A percentile compares a stretch with the other conserved stretches of the same genome.
phyloP scores from a whole-genome alignment of 2,329 filamentous ascomycete species.

The Endocalyx cinctus region DNA sequence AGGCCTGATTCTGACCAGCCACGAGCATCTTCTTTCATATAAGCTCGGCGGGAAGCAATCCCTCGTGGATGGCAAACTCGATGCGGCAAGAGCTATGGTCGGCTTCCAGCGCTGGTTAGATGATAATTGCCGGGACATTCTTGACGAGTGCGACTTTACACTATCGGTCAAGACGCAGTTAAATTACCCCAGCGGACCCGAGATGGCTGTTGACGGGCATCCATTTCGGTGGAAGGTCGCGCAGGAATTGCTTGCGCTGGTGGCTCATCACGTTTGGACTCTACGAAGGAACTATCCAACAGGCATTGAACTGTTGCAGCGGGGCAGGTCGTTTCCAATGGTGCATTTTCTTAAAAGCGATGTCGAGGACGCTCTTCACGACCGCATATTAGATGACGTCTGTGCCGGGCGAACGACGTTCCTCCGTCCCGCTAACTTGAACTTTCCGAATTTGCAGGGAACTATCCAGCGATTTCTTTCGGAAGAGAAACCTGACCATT shows the following conservation, averaged over 20 bases:
- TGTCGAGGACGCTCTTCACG: slow-evolving; percentile 39
- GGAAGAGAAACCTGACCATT: slow-evolving; percentile 13
- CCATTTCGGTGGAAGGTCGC: slow-evolving; percentile 47
- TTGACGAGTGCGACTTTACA: slow-evolving; percentile 61
- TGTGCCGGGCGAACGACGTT: slow-evolving; percentile 25
- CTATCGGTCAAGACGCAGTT: slow-evolving; percentile 51
- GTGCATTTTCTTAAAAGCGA: slow-evolving; percentile 49
- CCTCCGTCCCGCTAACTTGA: slow-evolving; percentile 11
- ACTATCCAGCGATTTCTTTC: slow-evolving; percentile 19
- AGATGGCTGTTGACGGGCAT: slow-evolving; percentile 46
- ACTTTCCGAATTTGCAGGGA: slow-evolving; percentile 1
- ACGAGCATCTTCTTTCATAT: slow-evolving; percentile 62
- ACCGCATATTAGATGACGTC: slow-evolving; percentile 36
- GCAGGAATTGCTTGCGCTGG: slow-evolving; percentile 35
- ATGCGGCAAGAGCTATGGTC: slow-evolving; percentile 44
- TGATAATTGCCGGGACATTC: slow-evolving; percentile 48
- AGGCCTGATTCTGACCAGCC: slow-evolving; percentile 56
- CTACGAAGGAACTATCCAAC: slow-evolving; percentile 33
- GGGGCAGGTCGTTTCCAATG: slow-evolving; percentile 44
- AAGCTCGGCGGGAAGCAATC: slow-evolving; percentile 57
- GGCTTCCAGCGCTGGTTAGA: slow-evolving; percentile 47
- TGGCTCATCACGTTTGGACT: slow-evolving; percentile 30
- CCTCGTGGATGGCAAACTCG: slow-evolving; percentile 40
- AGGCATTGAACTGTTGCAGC: slow-evolving; percentile 42
- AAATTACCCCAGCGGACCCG: slow-evolving; percentile 50